Evolutionary conservation across 805 yeast species (phyloP), one percentile per base, ranked within the genome.

Genomic region (Debaryomyces prosopidis): DNA sequence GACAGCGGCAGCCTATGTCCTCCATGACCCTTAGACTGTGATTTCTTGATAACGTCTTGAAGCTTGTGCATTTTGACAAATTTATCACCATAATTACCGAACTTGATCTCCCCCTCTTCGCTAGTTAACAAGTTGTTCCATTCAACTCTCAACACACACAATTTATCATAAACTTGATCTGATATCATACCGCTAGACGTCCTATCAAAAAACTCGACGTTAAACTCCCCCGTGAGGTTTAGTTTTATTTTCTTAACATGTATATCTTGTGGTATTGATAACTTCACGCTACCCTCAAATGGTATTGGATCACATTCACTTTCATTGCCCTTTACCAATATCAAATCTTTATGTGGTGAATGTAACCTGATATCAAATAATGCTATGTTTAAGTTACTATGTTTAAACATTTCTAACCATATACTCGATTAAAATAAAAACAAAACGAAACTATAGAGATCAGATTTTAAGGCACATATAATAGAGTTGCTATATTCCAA

Each of bases 91-190:
- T 74, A 75, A 43, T 68, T 62, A 2, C 81, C 80, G 41, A 57
- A 64, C 6, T 52, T 45, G 3, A 77, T 57, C 3, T 39, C 48
- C 1, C 82, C 83, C 4, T 66, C 59, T 1, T 68, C 55, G 35
- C 57, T 51, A 11, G 69, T 66, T 36, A 79, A 59, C 30, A 79
- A 58, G 49, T 79, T 79, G 40, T 65, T 62, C 84, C 84, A 79
- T 14, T 68, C 72, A 19, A 70, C 76, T 23, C 65, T 59, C 38
- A 79, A 51, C 5, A 73, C 69, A 36, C 71, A 65, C 14, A 64
- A 57, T 19, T 71, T 62, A 37, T 74, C 79, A 23, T 59, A 48
- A 12, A 71, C 65, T 32, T 69, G 71, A 36, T 65, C 68, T 14
- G 33, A 31, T 0, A 60, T 59, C 6, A 63, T 52, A 3, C 73